A percentile compares a stretch with the other conserved stretches of the same genome.
Evolutionary conservation across 139 green algal genomes (phyloP).

Genomic region (Penium margaritaceum): DNA sequence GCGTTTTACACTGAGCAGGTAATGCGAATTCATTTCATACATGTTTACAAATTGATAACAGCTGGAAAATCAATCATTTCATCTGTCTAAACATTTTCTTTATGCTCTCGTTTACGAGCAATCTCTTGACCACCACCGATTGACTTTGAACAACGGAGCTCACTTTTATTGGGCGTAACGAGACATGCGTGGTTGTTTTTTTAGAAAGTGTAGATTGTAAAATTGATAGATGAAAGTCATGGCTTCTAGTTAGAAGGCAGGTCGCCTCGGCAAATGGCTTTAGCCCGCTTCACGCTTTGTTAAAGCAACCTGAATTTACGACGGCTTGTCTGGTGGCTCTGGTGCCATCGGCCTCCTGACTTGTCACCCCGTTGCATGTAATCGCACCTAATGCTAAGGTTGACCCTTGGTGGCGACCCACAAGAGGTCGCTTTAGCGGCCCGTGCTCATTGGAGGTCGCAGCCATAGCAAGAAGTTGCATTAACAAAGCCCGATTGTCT

Average conservation of each 20-base stretch:
- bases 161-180: slow-evolving; percentile 15
- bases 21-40: slow-evolving; percentile 28
- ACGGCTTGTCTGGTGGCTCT: no score
- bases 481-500: no score
- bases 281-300: no score
- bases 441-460: no score
- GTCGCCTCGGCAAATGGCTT: no score
- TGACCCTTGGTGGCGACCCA: no score
- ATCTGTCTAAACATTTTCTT: slow-evolving; percentile 27
- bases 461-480: no score
- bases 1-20: slow-evolving; percentile 30
- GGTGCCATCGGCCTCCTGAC: no score
- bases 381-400: no score
- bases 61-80: slow-evolving; percentile 24
- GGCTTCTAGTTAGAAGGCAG: slow-evolving; percentile 3
- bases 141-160: slow-evolving; percentile 20
- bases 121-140: slow-evolving; percentile 30
- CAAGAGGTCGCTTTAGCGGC: no score
- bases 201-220: slow-evolving; percentile 26
- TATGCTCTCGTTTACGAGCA: slow-evolving; percentile 25
- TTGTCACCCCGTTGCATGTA: no score
- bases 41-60: slow-evolving; percentile 15
- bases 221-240: slow-evolving; percentile 18
- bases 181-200: background rate
- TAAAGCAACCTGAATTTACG: no score